Evolutionary conservation across 768 basidiomycete species (phyloP), one percentile per base, ranked within the genome.

Genomic region (Calvatia gigantea): DNA sequence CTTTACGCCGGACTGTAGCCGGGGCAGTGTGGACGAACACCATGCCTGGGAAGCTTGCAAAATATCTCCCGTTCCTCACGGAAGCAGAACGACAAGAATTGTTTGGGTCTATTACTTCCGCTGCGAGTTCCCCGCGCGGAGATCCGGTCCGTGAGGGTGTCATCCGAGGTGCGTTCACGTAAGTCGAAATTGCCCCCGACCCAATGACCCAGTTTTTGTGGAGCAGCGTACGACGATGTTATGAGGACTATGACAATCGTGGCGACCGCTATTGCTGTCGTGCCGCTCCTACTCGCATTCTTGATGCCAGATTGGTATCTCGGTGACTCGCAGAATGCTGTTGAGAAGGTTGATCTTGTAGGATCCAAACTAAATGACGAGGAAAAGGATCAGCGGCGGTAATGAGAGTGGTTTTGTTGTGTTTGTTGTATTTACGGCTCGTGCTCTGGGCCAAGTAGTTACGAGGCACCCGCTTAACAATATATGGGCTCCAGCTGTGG

Each of bases 291-390:
- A 28, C 72, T 84, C 56, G 69, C 86, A 2, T 68, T 87, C 60
- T 69, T 81, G 51, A 84, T 87, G 73, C 81, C 82, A 12, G 73
- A 89, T 62, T 85, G 82, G 76, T 76, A 81, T 57, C 82, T 93
- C 48, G 83, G 84, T 14, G 82, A 87, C 61, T 72, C 70, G 38
- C 89, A 91, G 68, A 91, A 89, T 65, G 85, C 87, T 0, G 78
- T 86, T 14, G 86, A 89, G n/a, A 62, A 70, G 33, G 60, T 62
- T 2, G 63, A 70, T 56, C 63, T 74, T 19, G 56, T 65, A 1
- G 73, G 72, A 1, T 17, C 32, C n/a, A 31, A 6, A 21, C n/a
- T n/a, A n/a, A n/a, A n/a, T n/a, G n/a, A n/a, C n/a, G n/a, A n/a
- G n/a, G n/a, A n/a, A n/a, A n/a, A n/a, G n/a, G n/a, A n/a, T n/a